Percentiles rank a stretch among this genome's conserved stretches.
Evolutionary conservation across 495 filamentous ascomycete species (phyloP).

Genomic region (Glutinoglossum americanum): DNA sequence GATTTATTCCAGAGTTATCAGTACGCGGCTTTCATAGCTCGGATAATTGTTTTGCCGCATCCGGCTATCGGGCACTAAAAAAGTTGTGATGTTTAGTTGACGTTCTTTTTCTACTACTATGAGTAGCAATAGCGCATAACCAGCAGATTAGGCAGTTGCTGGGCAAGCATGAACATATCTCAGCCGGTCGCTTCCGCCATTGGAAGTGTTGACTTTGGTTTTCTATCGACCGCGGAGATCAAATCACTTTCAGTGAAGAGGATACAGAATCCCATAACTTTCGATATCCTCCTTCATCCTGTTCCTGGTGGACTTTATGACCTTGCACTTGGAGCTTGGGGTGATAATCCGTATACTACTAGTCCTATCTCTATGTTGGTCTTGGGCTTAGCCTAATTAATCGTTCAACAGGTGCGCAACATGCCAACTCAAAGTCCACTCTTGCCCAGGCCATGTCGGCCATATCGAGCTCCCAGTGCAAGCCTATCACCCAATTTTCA

Average conservation of each 20-base stretch:
- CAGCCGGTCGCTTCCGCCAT: constrained; percentile 73
- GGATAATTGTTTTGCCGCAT: neutral
- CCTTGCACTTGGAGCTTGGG: constrained; percentile 76
- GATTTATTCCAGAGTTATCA: too few species aligned
- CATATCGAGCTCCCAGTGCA: constrained; percentile 87
- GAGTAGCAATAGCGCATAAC: too few species aligned
- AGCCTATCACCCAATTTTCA: constrained; percentile 82
- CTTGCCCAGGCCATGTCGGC: constrained; percentile 81
- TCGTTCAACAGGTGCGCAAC: constrained; percentile 50
- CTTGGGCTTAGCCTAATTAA: neutral
- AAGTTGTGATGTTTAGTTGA: too few species aligned
- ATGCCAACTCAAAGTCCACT: constrained; percentile 53
- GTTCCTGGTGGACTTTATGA: constrained; percentile 82
- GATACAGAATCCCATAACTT: constrained; percentile 74
- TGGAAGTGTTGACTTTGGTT: constrained; percentile 70
- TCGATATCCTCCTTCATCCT: constrained; percentile 71
- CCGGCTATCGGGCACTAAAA: too few species aligned
- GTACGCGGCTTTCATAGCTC: too few species aligned
- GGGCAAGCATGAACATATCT: constrained; percentile 49
- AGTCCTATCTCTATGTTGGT: neutral
- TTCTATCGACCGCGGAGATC: constrained; percentile 64
- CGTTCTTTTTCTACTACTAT: too few species aligned
- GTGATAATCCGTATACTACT: constrained; percentile 42
- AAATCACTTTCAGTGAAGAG: constrained; percentile 73
- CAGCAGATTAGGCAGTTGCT: neutral